Evolutionary conservation across 257 asterid species (phyloP).

Genomic region (Marsdenia floribunda): DNA sequence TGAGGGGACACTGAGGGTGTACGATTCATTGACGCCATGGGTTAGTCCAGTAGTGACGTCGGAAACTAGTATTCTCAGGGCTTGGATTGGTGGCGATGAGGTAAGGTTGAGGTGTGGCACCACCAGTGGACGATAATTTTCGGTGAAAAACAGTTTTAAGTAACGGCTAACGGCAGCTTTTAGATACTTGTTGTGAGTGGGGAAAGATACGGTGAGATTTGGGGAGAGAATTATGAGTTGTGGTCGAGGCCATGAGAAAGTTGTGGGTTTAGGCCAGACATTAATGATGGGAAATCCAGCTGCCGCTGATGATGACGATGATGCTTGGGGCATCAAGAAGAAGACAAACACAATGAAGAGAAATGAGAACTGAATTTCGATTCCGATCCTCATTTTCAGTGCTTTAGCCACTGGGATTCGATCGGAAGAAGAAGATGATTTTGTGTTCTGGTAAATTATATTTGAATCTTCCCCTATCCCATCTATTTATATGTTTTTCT

Average conservation of each 20-base stretch:
- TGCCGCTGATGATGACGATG: conserved; percentile 67
- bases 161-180: conserved; percentile 59
- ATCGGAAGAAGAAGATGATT: too few species aligned
- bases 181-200: conserved; percentile 45
- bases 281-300: conserved; percentile 44
- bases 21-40: conserved; percentile 86
- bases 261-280: conserved; percentile 92
- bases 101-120: conserved; percentile 56
- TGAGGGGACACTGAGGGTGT: conserved; percentile 45
- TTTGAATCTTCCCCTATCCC: background rate
- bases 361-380: background rate
- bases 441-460: too few species aligned
- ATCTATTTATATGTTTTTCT: background rate
- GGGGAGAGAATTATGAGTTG: conserved; percentile 52
- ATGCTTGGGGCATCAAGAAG: conserved; percentile 19
- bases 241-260: conserved; percentile 60
- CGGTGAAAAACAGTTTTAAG: conserved; percentile 35
- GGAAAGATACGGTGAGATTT: conserved; percentile 45
- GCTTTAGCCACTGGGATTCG: background rate
- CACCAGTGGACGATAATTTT: conserved; percentile 48
- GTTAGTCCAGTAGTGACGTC: conserved; percentile 41
- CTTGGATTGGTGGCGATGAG: conserved; percentile 33
- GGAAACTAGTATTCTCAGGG: conserved; percentile 38
- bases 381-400: background rate
- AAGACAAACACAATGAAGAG: background rate